Percentiles rank a stretch among this genome's conserved stretches.
These are phyloP conservation scores for Bolboschoenoplectus hybrid DNA, from an alignment of 202 grass and related monocot genomes.

Conservation along the genomic window DNA sequence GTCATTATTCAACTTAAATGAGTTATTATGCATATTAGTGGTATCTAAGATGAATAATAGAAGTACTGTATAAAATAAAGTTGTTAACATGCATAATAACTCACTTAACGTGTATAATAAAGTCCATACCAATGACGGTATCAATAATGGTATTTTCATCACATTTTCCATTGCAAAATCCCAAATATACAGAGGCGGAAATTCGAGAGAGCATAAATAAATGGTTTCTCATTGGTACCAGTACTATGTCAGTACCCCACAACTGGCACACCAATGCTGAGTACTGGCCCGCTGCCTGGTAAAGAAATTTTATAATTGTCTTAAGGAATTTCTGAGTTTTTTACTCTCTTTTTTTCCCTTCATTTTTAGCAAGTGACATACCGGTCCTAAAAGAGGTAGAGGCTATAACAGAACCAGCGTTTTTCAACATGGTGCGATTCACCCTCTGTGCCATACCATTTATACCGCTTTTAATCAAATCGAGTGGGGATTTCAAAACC, in stretches of 20 bases:
- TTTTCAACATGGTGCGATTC: conserved; percentile 94
- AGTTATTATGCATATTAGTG: no score
- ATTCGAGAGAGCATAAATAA: background rate
- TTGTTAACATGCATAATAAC: no score
- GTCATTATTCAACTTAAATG: no score
- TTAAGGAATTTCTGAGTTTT: conserved; percentile 13
- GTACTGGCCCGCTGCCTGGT: background rate
- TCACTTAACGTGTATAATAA: no score
- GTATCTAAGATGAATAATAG: no score
- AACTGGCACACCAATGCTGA: background rate
- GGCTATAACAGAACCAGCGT: conserved; percentile 72
- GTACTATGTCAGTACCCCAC: background rate
- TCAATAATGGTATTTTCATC: no score
- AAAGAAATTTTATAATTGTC: background rate
- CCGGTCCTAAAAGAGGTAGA: conserved; percentile 97
- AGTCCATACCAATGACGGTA: no score
- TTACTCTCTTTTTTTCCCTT: background rate
- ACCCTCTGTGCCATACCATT: conserved; percentile 69
- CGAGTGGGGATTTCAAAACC: conserved; percentile 47
- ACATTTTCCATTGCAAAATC: no score
- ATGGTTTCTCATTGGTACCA: conserved; percentile 11
- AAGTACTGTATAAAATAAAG: no score
- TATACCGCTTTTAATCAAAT: conserved; percentile 52
- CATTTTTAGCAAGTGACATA: conserved; percentile 80
- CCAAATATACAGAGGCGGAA: background rate